Percentiles rank a stretch among this genome's conserved stretches.
Conservation (phyloP, 139 green algal genomes). For the Edaphochlamys debaryana region DNA sequence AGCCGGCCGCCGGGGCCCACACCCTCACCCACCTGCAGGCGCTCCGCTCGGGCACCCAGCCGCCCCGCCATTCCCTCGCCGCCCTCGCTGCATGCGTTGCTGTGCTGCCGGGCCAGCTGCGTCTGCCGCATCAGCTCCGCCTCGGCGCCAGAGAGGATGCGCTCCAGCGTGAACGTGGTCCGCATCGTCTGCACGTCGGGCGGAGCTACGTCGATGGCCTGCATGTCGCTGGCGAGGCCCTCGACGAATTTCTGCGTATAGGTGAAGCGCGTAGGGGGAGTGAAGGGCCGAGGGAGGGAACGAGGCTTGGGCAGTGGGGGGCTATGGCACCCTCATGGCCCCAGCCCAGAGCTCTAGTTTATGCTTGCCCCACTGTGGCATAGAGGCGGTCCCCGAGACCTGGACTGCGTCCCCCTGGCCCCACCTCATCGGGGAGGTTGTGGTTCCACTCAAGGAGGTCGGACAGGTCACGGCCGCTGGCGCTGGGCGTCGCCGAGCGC, state of each 20-base stretch:
- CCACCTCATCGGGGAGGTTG: conserved; percentile 2
- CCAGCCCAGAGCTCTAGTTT: too few relatives aligned
- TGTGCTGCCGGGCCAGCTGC: background rate
- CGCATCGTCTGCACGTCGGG: conserved; percentile 33
- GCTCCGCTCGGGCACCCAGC: too few relatives aligned
- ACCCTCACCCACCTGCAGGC: too few relatives aligned
- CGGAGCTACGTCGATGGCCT: conserved; percentile 35
- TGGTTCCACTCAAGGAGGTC: conserved; percentile 33
- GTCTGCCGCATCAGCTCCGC: conserved; percentile 4
- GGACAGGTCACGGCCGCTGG: conserved; percentile 11
- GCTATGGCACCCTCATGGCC: too few relatives aligned
- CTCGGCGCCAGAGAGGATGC: conserved; percentile 38
- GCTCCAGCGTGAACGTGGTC: conserved; percentile 43
- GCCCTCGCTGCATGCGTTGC: background rate
- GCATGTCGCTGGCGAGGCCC: conserved; percentile 31
- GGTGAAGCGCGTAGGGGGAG: too few relatives aligned
- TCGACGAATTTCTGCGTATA: conserved; percentile 15
- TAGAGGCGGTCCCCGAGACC: too few relatives aligned
- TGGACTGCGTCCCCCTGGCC: too few relatives aligned
- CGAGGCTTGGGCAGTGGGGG: too few relatives aligned
- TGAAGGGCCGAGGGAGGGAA: too few relatives aligned
- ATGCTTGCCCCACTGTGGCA: too few relatives aligned
- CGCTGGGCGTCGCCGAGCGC: background rate
- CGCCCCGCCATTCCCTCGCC: too few relatives aligned
- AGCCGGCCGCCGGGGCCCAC: too few relatives aligned